These are phyloP conservation scores for Chamaecyparis obtusa DNA, from an alignment of 75 land plant genomes.

Conservation along the genomic window DNA sequence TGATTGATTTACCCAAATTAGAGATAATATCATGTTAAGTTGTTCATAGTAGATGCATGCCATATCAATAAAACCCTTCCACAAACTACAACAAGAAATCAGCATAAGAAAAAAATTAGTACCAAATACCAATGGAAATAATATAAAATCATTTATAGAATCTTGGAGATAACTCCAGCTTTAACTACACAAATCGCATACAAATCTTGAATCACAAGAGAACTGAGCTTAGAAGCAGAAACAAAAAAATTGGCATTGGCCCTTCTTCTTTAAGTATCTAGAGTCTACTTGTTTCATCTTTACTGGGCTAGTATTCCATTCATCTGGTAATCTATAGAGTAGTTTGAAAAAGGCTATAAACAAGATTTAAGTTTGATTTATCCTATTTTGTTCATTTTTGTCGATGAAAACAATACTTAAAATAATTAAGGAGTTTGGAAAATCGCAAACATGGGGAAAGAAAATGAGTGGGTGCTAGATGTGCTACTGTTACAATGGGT, in stretches of 20 bases:
- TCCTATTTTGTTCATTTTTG: neutral
- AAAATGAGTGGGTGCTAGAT: slow-evolving; percentile 47
- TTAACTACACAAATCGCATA: neutral
- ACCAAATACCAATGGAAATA: neutral
- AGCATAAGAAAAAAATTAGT: neutral
- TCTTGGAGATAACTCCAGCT: neutral
- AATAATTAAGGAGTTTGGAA: neutral
- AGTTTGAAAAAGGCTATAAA: neutral
- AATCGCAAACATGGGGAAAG: slow-evolving; percentile 47
- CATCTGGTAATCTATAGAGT: slow-evolving; percentile 58
- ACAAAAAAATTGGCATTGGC: slow-evolving; percentile 9
- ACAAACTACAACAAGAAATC: neutral
- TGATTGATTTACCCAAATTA: neutral
- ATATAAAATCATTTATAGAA: neutral
- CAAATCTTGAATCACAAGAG: slow-evolving; percentile 1
- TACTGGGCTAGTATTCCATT: slow-evolving; percentile 86
- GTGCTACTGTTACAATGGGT: slow-evolving; percentile 53
- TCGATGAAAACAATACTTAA: neutral
- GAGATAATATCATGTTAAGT: neutral
- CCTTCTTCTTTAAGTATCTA: slow-evolving; percentile 26
- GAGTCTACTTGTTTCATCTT: slow-evolving; percentile 76
- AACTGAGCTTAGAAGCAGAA: neutral
- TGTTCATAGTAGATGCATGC: neutral
- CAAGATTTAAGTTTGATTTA: neutral
- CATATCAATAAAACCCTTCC: slow-evolving; percentile 2